Conservation (phyloP, 2,329 filamentous ascomycete species). For the Arthrobotrys entomopaga region DNA sequence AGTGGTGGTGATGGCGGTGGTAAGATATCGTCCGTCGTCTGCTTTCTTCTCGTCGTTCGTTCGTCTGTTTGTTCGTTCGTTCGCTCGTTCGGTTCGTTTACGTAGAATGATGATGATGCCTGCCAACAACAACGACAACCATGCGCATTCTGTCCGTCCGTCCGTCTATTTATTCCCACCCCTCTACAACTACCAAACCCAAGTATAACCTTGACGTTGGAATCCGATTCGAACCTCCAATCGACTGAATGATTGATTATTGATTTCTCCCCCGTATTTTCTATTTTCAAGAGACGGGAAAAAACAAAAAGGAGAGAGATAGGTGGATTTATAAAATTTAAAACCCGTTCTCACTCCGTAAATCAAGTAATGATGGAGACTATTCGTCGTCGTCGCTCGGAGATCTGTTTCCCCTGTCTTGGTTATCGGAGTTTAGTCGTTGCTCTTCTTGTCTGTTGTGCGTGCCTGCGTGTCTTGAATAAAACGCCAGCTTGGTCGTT, state of each 20-base stretch:
- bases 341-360: background rate
- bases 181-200: no score
- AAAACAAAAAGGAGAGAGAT: no score
- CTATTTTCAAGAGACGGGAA: no score
- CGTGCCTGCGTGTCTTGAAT: no score
- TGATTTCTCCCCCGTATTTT: no score
- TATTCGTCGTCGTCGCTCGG: slow-evolving; percentile 16
- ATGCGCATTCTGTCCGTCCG: background rate
- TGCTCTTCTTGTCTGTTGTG: slow-evolving; percentile 14
- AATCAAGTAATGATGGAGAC: slow-evolving; percentile 7
- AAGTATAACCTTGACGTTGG: no score
- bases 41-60: no score
- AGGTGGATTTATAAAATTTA: no score
- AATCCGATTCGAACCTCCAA: no score
- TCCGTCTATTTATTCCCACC: no score
- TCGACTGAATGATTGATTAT: no score
- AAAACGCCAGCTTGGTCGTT: slow-evolving; percentile 42
- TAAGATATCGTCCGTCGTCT: slow-evolving; percentile 9
- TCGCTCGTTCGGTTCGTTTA: background rate
- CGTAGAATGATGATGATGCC: slow-evolving; percentile 12
- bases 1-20: background rate
- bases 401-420: slow-evolving; percentile 35
- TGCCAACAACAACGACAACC: slow-evolving; percentile 4
- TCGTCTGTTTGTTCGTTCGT: background rate
- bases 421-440: slow-evolving; percentile 19